Base-by-base conservation (phyloP, 2,329 filamentous ascomycete genomes). In the Phialophora macrospora region DNA sequence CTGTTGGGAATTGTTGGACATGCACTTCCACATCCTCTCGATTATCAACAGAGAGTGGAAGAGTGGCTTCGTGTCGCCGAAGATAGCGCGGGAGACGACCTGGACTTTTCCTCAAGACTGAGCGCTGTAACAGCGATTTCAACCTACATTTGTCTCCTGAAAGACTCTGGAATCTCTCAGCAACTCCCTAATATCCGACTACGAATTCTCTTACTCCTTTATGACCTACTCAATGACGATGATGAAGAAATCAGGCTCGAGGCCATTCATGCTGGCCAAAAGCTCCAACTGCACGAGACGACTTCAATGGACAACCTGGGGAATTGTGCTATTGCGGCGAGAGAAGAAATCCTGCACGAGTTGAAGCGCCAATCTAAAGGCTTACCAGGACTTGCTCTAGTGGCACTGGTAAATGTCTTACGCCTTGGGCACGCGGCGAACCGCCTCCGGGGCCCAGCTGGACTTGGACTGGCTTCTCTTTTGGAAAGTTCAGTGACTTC, bases 181-280 rank as follows among this genome's bases (percentile, higher is more conserved):
- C 51, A 52, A 69, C 71, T 8, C 58, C 69, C 5, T 61, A 68
- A 8, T 60, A 62, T 60, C 65, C 62, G 46, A 73, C 73, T 55
- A 55, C 71, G 46, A 70, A 66, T 67, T 61, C 67, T 65, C 73
- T 66, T 67, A 68, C 81, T 88, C 3, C 79, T 94, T 1, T 93
- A 95, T 76, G 88, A 92, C 74, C 82, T 88, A 54, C 83, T 96
- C 4, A 90, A 91, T 74, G 95, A 98, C 74, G 94, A 98, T 74
- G 94, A 98, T 74, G 92, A 97, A 68, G 93, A 97, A 64, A 85
- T 97, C 68, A 87, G 94, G 52, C 85, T 89, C 38, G 76, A 85
- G 0, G 89, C 88, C 7, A 85, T 80, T 6, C 26, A 61, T 38
- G 64, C 65, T 51, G 60, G 62, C 6, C 54, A 58, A 14, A 51